These are phyloP conservation scores for Aechmea fasciata DNA, from an alignment of 176 grass and related monocot genomes.

Conservation along the genomic window DNA sequence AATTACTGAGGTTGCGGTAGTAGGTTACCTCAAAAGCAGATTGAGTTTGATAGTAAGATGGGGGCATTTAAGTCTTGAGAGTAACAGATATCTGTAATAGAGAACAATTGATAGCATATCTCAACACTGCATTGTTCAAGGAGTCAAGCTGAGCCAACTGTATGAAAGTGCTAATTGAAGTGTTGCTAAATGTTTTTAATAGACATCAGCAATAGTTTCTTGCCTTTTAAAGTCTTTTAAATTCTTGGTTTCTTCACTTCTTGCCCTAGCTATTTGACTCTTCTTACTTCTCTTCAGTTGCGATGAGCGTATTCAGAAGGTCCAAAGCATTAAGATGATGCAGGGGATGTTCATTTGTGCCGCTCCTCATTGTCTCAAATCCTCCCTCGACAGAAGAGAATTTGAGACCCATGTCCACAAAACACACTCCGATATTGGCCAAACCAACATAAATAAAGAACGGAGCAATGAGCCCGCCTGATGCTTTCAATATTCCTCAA, in stretches of 20 bases:
- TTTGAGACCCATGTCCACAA: conserved; percentile 71
- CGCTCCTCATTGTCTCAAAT: conserved; percentile 90
- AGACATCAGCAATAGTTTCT: not conserved
- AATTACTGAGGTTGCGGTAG: too few relatives aligned
- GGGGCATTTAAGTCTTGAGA: too few relatives aligned
- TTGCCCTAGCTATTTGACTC: conserved; percentile 10
- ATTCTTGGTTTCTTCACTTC: not conserved
- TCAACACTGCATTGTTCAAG: too few relatives aligned
- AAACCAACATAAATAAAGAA: conserved; percentile 41
- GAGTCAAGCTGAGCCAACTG: too few relatives aligned
- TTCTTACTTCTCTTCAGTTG: conserved; percentile 52
- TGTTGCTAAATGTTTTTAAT: not conserved
- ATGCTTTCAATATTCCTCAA: conserved; percentile 43
- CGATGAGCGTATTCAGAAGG: conserved; percentile 95
- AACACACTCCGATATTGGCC: conserved; percentile 52
- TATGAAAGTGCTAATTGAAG: not conserved
- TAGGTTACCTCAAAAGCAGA: too few relatives aligned
- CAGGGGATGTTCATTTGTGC: conserved; percentile 96
- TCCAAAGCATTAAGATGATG: conserved; percentile 95
- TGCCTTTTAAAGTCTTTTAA: not conserved
- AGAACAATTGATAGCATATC: too few relatives aligned
- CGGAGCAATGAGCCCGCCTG: conserved; percentile 47
- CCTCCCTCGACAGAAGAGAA: conserved; percentile 71
- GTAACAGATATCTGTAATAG: too few relatives aligned
- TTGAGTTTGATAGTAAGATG: too few relatives aligned